Evolutionary conservation across 2,329 filamentous ascomycete genomes (phyloP).

Genomic region (Niveomyces coronatus): DNA sequence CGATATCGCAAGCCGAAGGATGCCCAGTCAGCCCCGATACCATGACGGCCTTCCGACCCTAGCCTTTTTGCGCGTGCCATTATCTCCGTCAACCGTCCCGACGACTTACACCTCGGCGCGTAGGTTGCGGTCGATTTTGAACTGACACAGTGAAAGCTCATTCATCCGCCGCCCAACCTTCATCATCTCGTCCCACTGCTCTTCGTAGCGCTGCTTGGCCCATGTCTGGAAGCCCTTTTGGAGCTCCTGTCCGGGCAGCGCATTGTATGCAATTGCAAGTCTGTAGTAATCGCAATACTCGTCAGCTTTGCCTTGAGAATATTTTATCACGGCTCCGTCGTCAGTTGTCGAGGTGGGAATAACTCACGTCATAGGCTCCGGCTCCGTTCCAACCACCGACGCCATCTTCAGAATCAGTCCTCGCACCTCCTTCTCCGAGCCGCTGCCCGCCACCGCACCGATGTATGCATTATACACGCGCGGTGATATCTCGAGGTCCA

Average conservation of each 20-base stretch:
- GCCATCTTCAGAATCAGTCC: constrained; percentile 57
- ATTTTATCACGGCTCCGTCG: neutral
- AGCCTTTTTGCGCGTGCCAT: no score
- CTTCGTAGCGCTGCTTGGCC: constrained; percentile 58
- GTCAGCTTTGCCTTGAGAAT: neutral
- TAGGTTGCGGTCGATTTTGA: constrained; percentile 38
- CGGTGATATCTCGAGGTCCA: constrained; percentile 70
- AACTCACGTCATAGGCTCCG: constrained; percentile 63
- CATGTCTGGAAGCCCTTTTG: constrained; percentile 65
- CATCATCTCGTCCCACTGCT: constrained; percentile 57
- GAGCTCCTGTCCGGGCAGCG: constrained; percentile 51
- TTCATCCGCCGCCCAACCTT: constrained; percentile 37
- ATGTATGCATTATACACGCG: constrained; percentile 68
- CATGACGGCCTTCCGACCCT: no score
- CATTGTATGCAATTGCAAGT: constrained; percentile 45
- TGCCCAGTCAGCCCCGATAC: no score
- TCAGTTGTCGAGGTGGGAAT: no score
- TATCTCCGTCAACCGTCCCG: no score
- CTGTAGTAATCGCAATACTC: neutral
- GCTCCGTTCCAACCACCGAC: constrained; percentile 52
- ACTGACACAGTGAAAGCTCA: constrained; percentile 34
- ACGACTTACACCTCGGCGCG: constrained; percentile 21
- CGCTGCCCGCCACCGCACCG: constrained; percentile 61
- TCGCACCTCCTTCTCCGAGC: constrained; percentile 57
- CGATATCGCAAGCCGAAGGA: no score